Percentiles rank a stretch among this genome's conserved stretches.
Conservation (phyloP, 371 early-diverging fungal species). For the Zychaea mexicana region DNA sequence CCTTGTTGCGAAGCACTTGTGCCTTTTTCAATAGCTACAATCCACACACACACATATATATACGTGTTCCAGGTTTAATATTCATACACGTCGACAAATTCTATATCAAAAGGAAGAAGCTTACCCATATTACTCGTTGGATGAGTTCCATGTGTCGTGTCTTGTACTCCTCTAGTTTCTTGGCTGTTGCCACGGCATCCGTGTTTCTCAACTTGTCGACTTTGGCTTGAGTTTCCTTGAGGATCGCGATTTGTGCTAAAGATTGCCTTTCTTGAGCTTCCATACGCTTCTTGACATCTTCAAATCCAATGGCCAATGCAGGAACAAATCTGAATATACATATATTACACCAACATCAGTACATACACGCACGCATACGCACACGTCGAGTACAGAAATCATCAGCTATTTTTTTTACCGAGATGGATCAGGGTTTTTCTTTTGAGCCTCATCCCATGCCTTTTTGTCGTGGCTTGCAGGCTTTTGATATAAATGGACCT, state of each 20-base stretch:
- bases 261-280: constrained; percentile 71
- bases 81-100: not conserved
- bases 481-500: constrained; percentile 75
- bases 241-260: constrained; percentile 30
- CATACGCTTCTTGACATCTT: constrained; percentile 81
- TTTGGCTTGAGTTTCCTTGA: constrained; percentile 60
- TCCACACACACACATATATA: too few species aligned
- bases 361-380: too few species aligned
- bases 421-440: constrained; percentile 82
- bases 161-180: constrained; percentile 70
- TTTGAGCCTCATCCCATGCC: constrained; percentile 82
- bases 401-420: constrained; percentile 42
- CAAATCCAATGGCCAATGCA: constrained; percentile 87
- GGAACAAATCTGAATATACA: constrained; percentile 63
- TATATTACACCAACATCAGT: too few species aligned
- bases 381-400: not conserved
- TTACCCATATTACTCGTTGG: constrained; percentile 75
- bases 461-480: constrained; percentile 73
- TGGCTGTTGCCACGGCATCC: constrained; percentile 62
- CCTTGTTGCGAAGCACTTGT: constrained; percentile 80
- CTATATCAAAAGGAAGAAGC: not conserved
- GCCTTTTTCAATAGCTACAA: constrained; percentile 76
- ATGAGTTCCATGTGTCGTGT: constrained; percentile 74
- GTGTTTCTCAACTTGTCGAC: constrained; percentile 68
- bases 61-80: not conserved